A percentile compares a stretch with the other conserved stretches of the same genome.
Conservation (phyloP, 768 basidiomycete genomes). For the Crepidotus variabilis region DNA sequence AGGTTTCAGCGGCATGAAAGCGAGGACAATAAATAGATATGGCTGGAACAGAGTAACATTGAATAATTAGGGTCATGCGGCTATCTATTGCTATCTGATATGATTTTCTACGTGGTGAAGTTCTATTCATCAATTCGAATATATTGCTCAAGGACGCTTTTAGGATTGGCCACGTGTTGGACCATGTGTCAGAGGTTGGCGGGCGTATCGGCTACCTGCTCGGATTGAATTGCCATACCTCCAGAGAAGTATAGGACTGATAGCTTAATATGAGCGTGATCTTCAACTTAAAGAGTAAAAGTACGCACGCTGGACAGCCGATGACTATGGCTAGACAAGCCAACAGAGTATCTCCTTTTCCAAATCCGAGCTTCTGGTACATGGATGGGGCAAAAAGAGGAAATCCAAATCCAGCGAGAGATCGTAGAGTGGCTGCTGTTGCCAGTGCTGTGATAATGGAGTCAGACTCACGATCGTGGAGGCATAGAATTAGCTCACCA, state of each 20-base stretch:
- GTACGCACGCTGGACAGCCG: constrained; percentile 54
- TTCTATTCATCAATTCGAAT: too few species aligned
- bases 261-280: background rate
- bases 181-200: background rate
- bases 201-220: constrained; percentile 35
- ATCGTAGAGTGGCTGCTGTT: constrained; percentile 57
- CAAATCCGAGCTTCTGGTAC: constrained; percentile 63
- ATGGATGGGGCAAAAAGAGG: constrained; percentile 73
- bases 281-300: background rate
- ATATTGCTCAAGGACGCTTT: background rate
- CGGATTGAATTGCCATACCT: constrained; percentile 40
- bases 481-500: constrained; percentile 31
- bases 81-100: too few species aligned
- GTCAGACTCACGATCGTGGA: background rate
- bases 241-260: constrained; percentile 34
- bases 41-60: too few species aligned
- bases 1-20: too few species aligned
- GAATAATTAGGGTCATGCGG: too few species aligned
- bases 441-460: constrained; percentile 45
- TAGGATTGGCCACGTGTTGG: background rate
- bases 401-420: constrained; percentile 69
- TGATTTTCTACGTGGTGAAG: too few species aligned
- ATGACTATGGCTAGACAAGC: constrained; percentile 53
- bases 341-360: constrained; percentile 65
- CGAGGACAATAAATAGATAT: too few species aligned